Evolutionary conservation across 2,329 filamentous ascomycete genomes (phyloP).

Genomic region (Colletotrichum tofieldiae): DNA sequence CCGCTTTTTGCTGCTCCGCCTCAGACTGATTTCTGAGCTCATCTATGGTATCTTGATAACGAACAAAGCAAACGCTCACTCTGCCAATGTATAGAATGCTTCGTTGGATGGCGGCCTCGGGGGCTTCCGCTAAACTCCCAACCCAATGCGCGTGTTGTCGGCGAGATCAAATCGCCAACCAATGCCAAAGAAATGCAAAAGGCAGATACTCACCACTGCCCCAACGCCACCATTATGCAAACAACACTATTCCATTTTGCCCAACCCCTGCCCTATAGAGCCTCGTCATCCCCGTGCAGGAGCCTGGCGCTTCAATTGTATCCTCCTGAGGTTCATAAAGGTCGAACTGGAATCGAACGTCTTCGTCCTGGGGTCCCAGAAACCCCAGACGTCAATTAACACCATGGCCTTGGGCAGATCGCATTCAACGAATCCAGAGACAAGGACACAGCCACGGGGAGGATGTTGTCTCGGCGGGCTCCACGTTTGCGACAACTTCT

Average conservation of each 20-base stretch:
- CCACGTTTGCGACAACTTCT: slow-evolving; percentile 59
- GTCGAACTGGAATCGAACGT: slow-evolving; percentile 52
- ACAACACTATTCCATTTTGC: background rate
- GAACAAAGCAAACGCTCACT: slow-evolving; percentile 35
- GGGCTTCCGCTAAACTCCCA: slow-evolving; percentile 9
- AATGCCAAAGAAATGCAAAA: slow-evolving; percentile 27
- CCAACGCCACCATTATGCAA: slow-evolving; percentile 40
- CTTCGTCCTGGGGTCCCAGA: slow-evolving; percentile 70
- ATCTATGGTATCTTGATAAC: slow-evolving; percentile 40
- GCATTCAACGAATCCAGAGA: slow-evolving; percentile 71
- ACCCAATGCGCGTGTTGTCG: slow-evolving; percentile 9
- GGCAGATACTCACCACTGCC: slow-evolving; percentile 31
- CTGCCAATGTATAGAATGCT: slow-evolving; percentile 27
- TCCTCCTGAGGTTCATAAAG: slow-evolving; percentile 36
- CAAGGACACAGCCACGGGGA: slow-evolving; percentile 65
- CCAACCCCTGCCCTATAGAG: background rate
- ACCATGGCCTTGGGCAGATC: slow-evolving; percentile 62
- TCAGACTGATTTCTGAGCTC: slow-evolving; percentile 10
- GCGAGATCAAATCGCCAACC: slow-evolving; percentile 12
- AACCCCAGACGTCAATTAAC: slow-evolving; percentile 66
- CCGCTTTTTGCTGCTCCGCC: background rate
- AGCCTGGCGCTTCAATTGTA: slow-evolving; percentile 44
- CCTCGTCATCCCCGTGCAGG: slow-evolving; percentile 22
- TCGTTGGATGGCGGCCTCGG: background rate
- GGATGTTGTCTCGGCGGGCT: slow-evolving; percentile 59